Evolutionary conservation across 2,329 filamentous ascomycete genomes (phyloP), one percentile per base, ranked within the genome.

Genomic region (Corynespora cassiicola): DNA sequence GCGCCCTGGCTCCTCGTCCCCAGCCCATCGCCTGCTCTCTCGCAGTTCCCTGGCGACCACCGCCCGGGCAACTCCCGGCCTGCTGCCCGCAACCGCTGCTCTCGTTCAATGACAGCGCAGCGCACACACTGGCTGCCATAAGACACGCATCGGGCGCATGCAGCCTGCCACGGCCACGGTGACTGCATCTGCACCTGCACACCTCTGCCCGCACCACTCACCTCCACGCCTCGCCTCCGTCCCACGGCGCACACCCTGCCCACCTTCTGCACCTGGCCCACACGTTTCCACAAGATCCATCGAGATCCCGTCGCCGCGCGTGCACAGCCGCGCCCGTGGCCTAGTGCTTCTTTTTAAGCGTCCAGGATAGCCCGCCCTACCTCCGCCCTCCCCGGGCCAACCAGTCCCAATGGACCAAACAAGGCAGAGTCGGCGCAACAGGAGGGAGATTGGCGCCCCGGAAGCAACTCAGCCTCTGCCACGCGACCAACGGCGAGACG

Each of bases 401-500:
- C 19, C 30, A 35, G 16, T 30, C 35, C 31, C 45, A 50, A 65
- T 65, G 62, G 62, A 64, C 23, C 58, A 52, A 34, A 35, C 45
- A 19, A 38, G 42, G 31, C 49, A 49, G 25, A 44, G 34, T 18
- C 36, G 52, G 35, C 58, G 59, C 16, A 53, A 37, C 44, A 50
- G 58, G 39, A 43, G 55, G 38, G 58, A 63, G 39, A 49, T 49
- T 31, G 56, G 54, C 37, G 43, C 54, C 18, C 40, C 47, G 22
- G 58, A 61, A 28, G 47, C 50, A 11, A 38, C 47, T 8, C 42
- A 49, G 18, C 23, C 43, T 3, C 34, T 41, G 7, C 36, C 42
- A 29, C 44, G 47, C 31, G 54, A 58, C 17, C 36, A 45, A 11
- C 45, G 41, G 34, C 52, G 52, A 30, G 59, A 58, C 36, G 58